These are phyloP conservation scores for Aspergillus sp. DNA, from an alignment of 2,329 filamentous ascomycete species.

Conservation along the genomic window DNA sequence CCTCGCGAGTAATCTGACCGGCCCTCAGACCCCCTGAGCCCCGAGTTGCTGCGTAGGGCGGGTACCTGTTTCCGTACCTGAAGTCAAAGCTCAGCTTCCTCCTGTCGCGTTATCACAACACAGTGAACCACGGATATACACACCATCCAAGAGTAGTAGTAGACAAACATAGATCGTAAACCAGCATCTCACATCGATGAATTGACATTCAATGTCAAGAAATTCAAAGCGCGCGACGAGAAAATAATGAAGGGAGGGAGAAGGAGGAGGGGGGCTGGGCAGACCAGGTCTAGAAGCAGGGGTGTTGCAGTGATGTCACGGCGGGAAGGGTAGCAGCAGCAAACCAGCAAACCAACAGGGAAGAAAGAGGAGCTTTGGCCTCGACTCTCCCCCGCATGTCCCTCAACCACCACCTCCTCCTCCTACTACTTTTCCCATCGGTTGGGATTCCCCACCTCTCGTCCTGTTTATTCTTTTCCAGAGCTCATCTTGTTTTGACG, in stretches of 20 bases:
- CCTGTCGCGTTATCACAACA: too few species aligned
- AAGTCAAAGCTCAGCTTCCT: neutral
- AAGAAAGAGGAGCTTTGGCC: conserved; percentile 11
- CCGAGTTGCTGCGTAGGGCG: neutral
- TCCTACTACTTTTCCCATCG: conserved; percentile 8
- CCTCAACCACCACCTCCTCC: neutral
- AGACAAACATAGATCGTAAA: too few species aligned
- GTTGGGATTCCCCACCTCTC: neutral
- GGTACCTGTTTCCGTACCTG: neutral
- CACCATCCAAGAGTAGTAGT: too few species aligned
- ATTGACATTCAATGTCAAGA: too few species aligned
- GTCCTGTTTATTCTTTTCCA: neutral
- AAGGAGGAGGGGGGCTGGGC: neutral
- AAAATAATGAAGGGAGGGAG: neutral
- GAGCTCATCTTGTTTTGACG: neutral
- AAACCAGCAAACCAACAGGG: neutral
- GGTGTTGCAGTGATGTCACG: conserved; percentile 15
- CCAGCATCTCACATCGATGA: neutral
- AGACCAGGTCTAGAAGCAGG: neutral
- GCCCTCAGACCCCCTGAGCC: too few species aligned
- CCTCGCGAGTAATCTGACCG: too few species aligned
- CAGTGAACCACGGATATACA: too few species aligned
- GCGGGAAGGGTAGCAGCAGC: conserved; percentile 1
- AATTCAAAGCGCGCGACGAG: too few species aligned
- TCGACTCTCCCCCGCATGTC: conserved; percentile 15